Evolutionary conservation across 1,139 yeast species (phyloP), one percentile per base, ranked within the genome.

Genomic region (Blastobotrys arbuscula): DNA sequence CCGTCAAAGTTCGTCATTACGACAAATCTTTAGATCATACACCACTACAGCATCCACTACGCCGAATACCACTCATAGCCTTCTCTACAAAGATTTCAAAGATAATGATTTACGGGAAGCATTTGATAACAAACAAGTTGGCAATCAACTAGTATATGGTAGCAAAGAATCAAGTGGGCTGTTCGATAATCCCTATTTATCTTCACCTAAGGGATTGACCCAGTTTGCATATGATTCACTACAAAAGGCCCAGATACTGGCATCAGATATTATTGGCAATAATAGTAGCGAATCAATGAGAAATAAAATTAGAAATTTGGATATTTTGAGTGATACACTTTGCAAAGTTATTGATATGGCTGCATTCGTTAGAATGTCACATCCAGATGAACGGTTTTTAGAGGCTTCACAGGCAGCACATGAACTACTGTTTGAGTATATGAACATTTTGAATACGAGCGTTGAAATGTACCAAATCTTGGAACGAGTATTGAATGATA

Each of bases 301-400:
- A 33, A 66, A 71, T 13, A 86, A 79, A 52, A 79, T 92, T 48
- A 64, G 79, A 46, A 80, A 81, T 48, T 69, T 92, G 53, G 99
- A 92, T 64, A 81, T 89, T 56, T 70, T 94, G 39, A 85, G 96
- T 59, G 98, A 92, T 64, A 77, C 85, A 19, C 68, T 92, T 39
- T 92, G 99, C 64, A 78, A 96, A 52, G 97, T 88, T 8, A 90
- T 92, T 40, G 99, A 92, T 65, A 78, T 90, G 49, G 94, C 96
- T 24, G 98, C 92, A 57, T 92, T 92, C 66, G 80, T 94, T 24
- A 73, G 98, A 47, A 90, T 89, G 44, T 81, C 84, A 1, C 97
- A 92, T 64, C 97, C 97, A 0, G 77, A 82, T 54, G 72, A 72
- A 45, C 69, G 73, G 38, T 88, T 87, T 76, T 75, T 84, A 3